These are phyloP conservation scores for Sugiyamaella castrensis DNA, from an alignment of 1,139 yeast genomes.

Conservation along the genomic window DNA sequence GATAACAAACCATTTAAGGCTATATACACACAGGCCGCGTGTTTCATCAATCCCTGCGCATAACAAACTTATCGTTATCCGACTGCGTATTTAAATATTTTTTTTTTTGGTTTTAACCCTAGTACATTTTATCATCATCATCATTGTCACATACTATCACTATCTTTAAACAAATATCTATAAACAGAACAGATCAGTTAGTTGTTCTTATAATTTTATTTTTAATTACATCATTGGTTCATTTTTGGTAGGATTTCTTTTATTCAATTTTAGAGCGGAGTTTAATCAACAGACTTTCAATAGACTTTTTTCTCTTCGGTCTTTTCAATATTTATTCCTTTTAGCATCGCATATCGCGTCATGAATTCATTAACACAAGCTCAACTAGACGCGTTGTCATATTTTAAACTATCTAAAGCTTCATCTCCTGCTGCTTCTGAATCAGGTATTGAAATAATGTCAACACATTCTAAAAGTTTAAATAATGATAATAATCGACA, in stretches of 20 bases:
- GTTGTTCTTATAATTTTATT: neutral
- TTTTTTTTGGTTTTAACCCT: neutral
- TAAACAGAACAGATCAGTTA: neutral
- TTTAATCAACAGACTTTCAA: neutral
- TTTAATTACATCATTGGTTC: neutral
- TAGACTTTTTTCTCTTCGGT: slow-evolving; percentile 8
- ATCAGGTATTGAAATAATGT: neutral
- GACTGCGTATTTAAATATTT: no score
- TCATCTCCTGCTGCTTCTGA: slow-evolving; percentile 15
- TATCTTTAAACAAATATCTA: no score
- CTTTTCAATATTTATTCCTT: slow-evolving; percentile 1
- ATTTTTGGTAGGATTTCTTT: slow-evolving; percentile 1
- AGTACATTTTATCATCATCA: neutral
- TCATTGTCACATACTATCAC: neutral
- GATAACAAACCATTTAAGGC: no score
- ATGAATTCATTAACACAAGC: slow-evolving; percentile 15
- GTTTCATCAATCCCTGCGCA: no score
- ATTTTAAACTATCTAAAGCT: slow-evolving; percentile 7
- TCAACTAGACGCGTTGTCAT: slow-evolving; percentile 14
- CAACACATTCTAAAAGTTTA: neutral
- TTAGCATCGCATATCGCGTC: neutral
- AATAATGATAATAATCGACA: no score
- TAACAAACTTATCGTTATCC: no score
- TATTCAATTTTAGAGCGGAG: neutral
- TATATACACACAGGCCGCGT: no score